These are phyloP conservation scores for Hyphopichia buzzinii DNA, from an alignment of 1,139 yeast species.

Conservation along the genomic window DNA sequence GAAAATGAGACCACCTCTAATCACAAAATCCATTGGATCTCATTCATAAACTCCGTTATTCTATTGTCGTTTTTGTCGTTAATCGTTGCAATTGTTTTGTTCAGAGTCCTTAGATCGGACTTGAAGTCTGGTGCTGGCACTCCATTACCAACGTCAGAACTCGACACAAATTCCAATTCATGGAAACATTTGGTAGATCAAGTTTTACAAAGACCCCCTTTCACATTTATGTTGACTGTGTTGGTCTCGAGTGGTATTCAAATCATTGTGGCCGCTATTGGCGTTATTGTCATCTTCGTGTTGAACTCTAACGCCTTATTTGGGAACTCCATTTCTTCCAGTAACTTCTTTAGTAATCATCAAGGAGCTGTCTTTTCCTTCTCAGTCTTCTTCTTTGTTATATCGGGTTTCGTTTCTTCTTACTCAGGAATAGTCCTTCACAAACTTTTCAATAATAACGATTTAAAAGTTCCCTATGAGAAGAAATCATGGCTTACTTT, in stretches of 20 bases:
- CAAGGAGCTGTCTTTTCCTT: slow-evolving; percentile 66
- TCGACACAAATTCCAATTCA: slow-evolving; percentile 9
- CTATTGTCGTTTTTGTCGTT: slow-evolving; percentile 57
- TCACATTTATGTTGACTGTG: slow-evolving; percentile 48
- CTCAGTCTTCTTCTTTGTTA: slow-evolving; percentile 57
- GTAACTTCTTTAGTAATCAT: slow-evolving; percentile 46
- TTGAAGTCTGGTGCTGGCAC: slow-evolving; percentile 22
- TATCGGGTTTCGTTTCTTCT: slow-evolving; percentile 74
- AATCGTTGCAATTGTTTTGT: slow-evolving; percentile 60
- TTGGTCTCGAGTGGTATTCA: slow-evolving; percentile 77
- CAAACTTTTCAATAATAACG: slow-evolving; percentile 47
- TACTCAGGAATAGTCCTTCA: slow-evolving; percentile 63
- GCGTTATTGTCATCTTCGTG: slow-evolving; percentile 60
- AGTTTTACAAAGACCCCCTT: slow-evolving; percentile 52
- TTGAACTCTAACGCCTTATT: slow-evolving; percentile 35
- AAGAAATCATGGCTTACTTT: slow-evolving; percentile 17
- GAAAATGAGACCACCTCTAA: slow-evolving; percentile 49
- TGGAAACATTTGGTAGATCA: slow-evolving; percentile 60
- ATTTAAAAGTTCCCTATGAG: slow-evolving; percentile 25
- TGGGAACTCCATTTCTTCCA: slow-evolving; percentile 19
- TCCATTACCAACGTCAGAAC: slow-evolving; percentile 15
- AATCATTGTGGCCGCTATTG: slow-evolving; percentile 59
- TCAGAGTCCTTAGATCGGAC: slow-evolving; percentile 48
- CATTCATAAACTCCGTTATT: slow-evolving; percentile 64
- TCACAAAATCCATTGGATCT: slow-evolving; percentile 65